Evolutionary conservation across 805 yeast genomes (phyloP).

Genomic region (Candida dajiaensis): DNA sequence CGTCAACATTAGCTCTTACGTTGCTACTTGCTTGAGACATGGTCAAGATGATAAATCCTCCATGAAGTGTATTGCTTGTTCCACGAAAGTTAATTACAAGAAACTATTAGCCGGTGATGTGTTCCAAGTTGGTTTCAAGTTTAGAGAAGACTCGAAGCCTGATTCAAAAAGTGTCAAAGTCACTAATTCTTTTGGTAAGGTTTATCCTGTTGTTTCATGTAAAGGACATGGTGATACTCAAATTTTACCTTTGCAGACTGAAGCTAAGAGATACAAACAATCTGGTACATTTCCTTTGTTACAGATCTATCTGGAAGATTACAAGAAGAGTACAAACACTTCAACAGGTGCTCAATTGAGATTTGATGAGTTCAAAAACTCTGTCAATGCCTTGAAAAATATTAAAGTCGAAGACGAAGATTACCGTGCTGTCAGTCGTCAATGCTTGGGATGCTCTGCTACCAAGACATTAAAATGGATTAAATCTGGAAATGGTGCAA

Average conservation of each 20-base stretch:
- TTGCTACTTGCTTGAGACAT: slow-evolving; percentile 26
- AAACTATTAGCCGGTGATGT: slow-evolving; percentile 40
- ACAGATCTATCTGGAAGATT: slow-evolving; percentile 16
- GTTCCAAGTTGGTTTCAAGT: slow-evolving; percentile 47
- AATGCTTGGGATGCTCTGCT: slow-evolving; percentile 4
- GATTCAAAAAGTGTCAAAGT: slow-evolving; percentile 22
- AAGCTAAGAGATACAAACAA: slow-evolving; percentile 14
- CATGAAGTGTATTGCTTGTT: slow-evolving; percentile 50
- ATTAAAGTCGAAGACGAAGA: not conserved
- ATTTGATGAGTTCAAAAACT: slow-evolving; percentile 29
- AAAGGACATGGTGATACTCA: slow-evolving; percentile 26
- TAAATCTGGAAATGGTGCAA: not conserved
- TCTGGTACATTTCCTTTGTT: slow-evolving; percentile 12
- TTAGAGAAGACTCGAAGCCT: slow-evolving; percentile 8
- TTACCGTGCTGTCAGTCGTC: not conserved
- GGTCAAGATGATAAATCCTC: slow-evolving; percentile 34
- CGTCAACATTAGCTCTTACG: slow-evolving; percentile 28
- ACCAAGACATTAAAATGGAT: slow-evolving; percentile 15
- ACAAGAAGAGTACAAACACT: slow-evolving; percentile 12
- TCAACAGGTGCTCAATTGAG: slow-evolving; percentile 32
- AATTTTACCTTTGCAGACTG: slow-evolving; percentile 23
- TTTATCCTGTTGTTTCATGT: slow-evolving; percentile 41
- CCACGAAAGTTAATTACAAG: slow-evolving; percentile 41
- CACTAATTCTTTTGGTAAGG: slow-evolving; percentile 28
- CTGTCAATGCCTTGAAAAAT: not conserved